Conservation (phyloP, 495 filamentous ascomycete genomes). For the Xanthoparmelia taractica region DNA sequence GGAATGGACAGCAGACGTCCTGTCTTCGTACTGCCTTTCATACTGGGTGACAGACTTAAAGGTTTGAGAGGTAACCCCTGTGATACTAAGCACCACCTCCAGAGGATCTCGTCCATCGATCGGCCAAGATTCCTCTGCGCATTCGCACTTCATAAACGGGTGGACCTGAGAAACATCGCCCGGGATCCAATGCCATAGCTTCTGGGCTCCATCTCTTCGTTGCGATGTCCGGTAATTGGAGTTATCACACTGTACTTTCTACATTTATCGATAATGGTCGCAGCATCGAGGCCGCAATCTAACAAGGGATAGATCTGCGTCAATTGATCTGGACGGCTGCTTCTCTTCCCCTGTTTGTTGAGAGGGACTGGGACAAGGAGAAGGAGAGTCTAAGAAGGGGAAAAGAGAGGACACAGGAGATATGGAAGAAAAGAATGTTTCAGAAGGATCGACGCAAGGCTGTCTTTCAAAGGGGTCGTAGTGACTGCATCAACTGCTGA, state of each 20-base stretch:
- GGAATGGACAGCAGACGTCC: not conserved
- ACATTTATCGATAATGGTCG: not conserved
- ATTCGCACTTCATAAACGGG: not conserved
- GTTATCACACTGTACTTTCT: not conserved
- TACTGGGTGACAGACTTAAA: not conserved
- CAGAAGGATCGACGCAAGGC: not conserved
- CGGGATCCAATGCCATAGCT: not conserved
- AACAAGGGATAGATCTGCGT: not conserved
- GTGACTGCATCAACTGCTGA: not conserved
- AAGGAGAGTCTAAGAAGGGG: not conserved
- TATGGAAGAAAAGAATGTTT: not conserved
- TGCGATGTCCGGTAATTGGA: not conserved
- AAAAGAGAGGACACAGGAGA: not conserved
- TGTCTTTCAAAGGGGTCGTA: not conserved
- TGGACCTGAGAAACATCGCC: not conserved
- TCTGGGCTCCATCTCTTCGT: not conserved
- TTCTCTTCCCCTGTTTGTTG: not conserved
- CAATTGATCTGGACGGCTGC: not conserved
- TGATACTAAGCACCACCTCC: not conserved
- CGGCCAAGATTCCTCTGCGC: not conserved
- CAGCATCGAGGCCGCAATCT: not conserved
- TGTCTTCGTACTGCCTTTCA: not conserved
- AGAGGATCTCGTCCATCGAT: not conserved
- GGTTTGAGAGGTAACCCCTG: not conserved
- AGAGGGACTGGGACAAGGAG: not conserved